phyloP scores from a whole-genome alignment of 2,329 filamentous ascomycete species.

The Ophiostoma ulmi region DNA sequence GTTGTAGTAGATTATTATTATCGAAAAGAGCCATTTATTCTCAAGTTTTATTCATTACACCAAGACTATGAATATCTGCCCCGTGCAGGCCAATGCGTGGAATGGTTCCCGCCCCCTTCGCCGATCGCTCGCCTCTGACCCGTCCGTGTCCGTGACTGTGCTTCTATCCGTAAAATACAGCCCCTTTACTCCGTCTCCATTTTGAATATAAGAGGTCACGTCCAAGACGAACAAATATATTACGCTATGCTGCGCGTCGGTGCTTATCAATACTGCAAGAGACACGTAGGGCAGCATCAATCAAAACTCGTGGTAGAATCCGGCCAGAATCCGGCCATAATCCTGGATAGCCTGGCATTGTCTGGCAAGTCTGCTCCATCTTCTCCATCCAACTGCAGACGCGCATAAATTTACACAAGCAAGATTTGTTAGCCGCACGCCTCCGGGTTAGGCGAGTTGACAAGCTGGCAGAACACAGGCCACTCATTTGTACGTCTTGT shows the following conservation, averaged over 20 bases:
- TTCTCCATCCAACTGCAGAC: slow-evolving; percentile 2
- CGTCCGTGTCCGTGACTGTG: background rate
- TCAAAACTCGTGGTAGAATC: background rate
- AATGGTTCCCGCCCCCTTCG: background rate
- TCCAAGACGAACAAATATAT: too few species aligned
- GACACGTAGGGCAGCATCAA: background rate
- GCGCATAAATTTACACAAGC: background rate
- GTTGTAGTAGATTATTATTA: background rate
- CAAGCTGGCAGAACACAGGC: too few species aligned
- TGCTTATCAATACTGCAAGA: background rate
- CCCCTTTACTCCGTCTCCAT: background rate
- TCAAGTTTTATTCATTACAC: too few species aligned
- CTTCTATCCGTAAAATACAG: background rate
- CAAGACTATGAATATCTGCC: too few species aligned
- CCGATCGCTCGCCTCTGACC: background rate
- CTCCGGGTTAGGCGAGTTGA: background rate
- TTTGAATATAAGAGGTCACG: too few species aligned
- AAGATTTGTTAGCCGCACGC: background rate
- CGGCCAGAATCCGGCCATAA: background rate
- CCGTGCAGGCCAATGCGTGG: too few species aligned
- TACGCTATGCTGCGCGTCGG: background rate
- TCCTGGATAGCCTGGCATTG: background rate
- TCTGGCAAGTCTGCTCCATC: background rate
- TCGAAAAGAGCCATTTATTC: too few species aligned
- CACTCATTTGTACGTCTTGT: too few species aligned